Evolutionary conservation across 768 basidiomycete genomes (phyloP), one percentile per base, ranked within the genome.

Genomic region (Boletus sp.): DNA sequence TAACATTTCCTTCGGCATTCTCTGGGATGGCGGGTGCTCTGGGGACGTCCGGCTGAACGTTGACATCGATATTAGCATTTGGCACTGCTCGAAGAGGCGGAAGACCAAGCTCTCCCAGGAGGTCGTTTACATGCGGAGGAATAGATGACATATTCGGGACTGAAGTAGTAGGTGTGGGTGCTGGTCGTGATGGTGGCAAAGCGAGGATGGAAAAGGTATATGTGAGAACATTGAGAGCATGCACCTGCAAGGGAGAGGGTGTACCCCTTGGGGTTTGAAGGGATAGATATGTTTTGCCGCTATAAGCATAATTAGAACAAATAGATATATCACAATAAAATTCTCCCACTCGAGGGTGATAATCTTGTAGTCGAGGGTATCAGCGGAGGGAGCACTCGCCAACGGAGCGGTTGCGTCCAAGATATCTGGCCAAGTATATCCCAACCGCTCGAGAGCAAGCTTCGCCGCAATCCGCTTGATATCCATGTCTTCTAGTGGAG

Each of bases 31-130:
- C 55, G 8, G 65, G 70, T 44, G 58, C 59, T 42, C 58, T 63
- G 41, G 55, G 56, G n/a, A 28, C 40, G 29, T 61, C 67, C 15
- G 47, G 61, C 32, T 63, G 70, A 20, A 56, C 48, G 41, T 53
- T 59, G 11, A 48, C 63, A 50, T 67, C 57, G 29, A 66, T 8
- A 18, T 69, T 60, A 44, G 56, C 59, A 40, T 73, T 64, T 24
- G 70, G 70, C 9, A 66, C 73, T 40, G 75, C 69, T 28, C 78
- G 80, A 49, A 84, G 67, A 17, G 78, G 77, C 0, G 82, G 82
- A 42, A 88, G 73, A 18, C 86, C 87, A 54, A 88, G 77, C 57
- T 87, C 85, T 56, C 82, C 85, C 10, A 90, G 77, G 33, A 86
- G 76, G 29, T 77, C 73, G 51, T 87, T 86, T 60, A 89, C 75